Conservation (phyloP, 306 rosid species). For the Urtica urens region DNA sequence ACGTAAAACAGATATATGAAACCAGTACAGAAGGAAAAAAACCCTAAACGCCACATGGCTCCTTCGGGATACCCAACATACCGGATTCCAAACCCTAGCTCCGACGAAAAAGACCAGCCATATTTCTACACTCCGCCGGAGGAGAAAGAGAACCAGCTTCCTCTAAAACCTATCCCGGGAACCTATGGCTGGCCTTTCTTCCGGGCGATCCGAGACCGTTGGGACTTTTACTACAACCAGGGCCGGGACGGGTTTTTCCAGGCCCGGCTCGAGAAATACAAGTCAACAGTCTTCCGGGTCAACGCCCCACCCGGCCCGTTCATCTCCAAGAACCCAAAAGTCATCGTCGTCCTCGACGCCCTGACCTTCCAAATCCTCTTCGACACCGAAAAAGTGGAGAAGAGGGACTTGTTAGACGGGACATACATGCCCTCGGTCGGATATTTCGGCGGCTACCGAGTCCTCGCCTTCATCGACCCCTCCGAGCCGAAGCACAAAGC, state of each 20-base stretch:
- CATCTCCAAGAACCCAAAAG: conserved; percentile 40
- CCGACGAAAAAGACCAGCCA: too few relatives aligned
- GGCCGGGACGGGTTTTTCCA: conserved; percentile 50
- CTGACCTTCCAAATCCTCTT: conserved; percentile 50
- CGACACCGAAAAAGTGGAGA: conserved; percentile 44
- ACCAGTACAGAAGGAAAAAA: too few relatives aligned
- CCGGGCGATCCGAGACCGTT: conserved; percentile 45
- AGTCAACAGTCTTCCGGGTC: conserved; percentile 55
- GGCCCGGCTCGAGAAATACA: conserved; percentile 21
- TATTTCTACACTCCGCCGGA: too few relatives aligned
- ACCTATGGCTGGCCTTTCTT: conserved; percentile 40
- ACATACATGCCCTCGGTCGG: conserved; percentile 68
- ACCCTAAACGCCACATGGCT: too few relatives aligned
- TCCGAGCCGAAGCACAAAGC: conserved; percentile 36
- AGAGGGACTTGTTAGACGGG: conserved; percentile 53
- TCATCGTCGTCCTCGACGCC: conserved; percentile 48
- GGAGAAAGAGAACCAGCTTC: conserved; percentile 7
- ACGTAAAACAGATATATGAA: too few relatives aligned
- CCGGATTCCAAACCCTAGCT: too few relatives aligned
- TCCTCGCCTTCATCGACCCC: conserved; percentile 53
- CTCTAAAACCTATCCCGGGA: conserved; percentile 53
- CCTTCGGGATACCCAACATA: too few relatives aligned
- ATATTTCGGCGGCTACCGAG: conserved; percentile 61
- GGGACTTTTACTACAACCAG: conserved; percentile 53
- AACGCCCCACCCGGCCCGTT: conserved; percentile 79